phyloP scores from a whole-genome alignment of 495 filamentous ascomycete species.

The Talaromyces stipitatus region DNA sequence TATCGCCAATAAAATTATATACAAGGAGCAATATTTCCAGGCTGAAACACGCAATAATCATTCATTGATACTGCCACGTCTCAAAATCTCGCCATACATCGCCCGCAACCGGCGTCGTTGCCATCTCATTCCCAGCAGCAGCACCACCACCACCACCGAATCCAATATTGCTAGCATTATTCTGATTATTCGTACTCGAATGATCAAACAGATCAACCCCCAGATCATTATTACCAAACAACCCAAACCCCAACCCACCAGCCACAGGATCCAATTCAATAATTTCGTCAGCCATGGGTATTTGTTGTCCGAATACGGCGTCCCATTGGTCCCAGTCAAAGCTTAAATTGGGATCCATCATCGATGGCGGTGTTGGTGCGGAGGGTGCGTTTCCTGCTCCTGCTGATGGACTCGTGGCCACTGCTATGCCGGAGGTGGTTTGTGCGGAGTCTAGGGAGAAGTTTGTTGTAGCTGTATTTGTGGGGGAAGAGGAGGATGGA shows the following conservation, averaged over 20 bases:
- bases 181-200: background rate
- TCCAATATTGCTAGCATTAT: background rate
- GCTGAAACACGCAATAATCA: background rate
- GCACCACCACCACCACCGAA: conserved; percentile 1
- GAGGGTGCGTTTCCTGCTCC: conserved; percentile 10
- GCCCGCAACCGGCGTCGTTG: background rate
- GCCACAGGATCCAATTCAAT: conserved; percentile 38
- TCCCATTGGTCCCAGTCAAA: conserved; percentile 48
- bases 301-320: conserved; percentile 41
- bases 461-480: conserved; percentile 8
- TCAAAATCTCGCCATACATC: conserved; percentile 5
- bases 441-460: background rate
- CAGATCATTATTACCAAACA: conserved; percentile 11
- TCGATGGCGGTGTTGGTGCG: conserved; percentile 33
- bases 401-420: background rate
- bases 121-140: conserved; percentile 8
- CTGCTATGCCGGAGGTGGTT: background rate
- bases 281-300: conserved; percentile 38
- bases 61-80: background rate
- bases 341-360: conserved; percentile 37
- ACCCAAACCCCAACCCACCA: conserved; percentile 28
- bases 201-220: conserved; percentile 5
- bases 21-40: no score
- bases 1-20: no score
- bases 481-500: conserved; percentile 9